Evolutionary conservation across 495 filamentous ascomycete genomes (phyloP).

Genomic region (Tuber calosporum): DNA sequence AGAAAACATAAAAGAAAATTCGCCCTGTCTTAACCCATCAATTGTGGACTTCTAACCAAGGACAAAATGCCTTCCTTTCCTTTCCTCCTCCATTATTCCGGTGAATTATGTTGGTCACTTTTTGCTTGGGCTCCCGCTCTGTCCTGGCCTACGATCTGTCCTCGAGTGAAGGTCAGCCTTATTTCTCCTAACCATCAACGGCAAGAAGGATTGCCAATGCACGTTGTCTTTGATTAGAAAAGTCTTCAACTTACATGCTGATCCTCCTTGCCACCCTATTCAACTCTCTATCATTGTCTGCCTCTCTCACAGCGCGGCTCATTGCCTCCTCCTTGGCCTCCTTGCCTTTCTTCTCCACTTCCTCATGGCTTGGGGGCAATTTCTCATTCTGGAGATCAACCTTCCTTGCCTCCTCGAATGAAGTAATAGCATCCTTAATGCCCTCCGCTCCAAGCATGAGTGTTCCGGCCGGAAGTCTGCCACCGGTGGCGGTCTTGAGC

Average conservation of each 20-base stretch:
- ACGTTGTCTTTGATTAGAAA: not conserved
- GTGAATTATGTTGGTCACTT: not conserved
- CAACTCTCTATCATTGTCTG: conserved; percentile 82
- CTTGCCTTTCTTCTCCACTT: conserved; percentile 70
- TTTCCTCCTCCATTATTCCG: not conserved
- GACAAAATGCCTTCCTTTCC: not conserved
- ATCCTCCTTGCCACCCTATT: conserved; percentile 78
- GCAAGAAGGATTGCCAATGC: not conserved
- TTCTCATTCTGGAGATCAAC: conserved; percentile 96
- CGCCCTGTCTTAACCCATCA: not conserved
- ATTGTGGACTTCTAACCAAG: not conserved
- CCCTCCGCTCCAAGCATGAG: conserved; percentile 97
- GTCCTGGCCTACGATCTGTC: not conserved
- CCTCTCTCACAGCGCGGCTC: conserved; percentile 73
- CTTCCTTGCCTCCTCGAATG: conserved; percentile 95
- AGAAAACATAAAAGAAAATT: not conserved
- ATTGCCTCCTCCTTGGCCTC: conserved; percentile 73
- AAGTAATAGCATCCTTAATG: conserved; percentile 97
- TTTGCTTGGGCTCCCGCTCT: not conserved
- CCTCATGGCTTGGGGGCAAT: conserved; percentile 83
- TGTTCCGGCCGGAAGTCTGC: conserved; percentile 86
- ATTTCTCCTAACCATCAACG: not conserved
- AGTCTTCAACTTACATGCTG: conserved; percentile 75
- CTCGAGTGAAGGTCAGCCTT: not conserved
- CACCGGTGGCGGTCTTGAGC: conserved; percentile 91